These are phyloP conservation scores for Trichosporon sp. DNA, from an alignment of 1,284 basidiomycete genomes.

Conservation along the genomic window DNA sequence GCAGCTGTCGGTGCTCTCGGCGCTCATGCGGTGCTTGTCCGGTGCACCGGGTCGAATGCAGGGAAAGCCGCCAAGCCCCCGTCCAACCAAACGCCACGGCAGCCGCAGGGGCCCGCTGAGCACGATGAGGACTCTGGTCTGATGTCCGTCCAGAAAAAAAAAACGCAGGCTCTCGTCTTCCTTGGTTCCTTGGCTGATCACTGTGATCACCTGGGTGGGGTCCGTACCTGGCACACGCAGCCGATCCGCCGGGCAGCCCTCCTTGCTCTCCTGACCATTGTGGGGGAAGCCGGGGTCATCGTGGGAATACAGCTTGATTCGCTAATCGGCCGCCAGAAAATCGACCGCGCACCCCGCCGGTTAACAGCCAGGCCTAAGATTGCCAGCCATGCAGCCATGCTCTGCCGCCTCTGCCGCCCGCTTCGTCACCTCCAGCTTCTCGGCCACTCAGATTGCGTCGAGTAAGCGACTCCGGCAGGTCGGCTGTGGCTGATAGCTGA, in stretches of 20 bases:
- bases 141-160: not conserved
- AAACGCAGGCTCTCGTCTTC: not conserved
- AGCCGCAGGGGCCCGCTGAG: not conserved
- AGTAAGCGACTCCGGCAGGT: no score
- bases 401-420: no score
- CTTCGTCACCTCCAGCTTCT: no score
- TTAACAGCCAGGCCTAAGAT: no score
- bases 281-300: not conserved
- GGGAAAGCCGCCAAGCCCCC: not conserved
- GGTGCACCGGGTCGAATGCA: not conserved
- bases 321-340: constrained; percentile 4
- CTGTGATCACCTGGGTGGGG: no score
- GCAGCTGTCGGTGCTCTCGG: no score
- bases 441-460: no score
- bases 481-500: no score
- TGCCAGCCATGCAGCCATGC: no score
- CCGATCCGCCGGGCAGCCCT: not conserved
- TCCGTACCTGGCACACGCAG: not conserved
- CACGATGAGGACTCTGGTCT: not conserved
- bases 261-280: not conserved
- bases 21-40: not conserved
- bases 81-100: no score
- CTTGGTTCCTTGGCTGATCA: not conserved
- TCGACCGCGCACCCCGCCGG: no score
- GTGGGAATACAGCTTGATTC: not conserved